Conservation (phyloP, 495 filamentous ascomycete genomes). For the Friedmanniomyces simplex region DNA sequence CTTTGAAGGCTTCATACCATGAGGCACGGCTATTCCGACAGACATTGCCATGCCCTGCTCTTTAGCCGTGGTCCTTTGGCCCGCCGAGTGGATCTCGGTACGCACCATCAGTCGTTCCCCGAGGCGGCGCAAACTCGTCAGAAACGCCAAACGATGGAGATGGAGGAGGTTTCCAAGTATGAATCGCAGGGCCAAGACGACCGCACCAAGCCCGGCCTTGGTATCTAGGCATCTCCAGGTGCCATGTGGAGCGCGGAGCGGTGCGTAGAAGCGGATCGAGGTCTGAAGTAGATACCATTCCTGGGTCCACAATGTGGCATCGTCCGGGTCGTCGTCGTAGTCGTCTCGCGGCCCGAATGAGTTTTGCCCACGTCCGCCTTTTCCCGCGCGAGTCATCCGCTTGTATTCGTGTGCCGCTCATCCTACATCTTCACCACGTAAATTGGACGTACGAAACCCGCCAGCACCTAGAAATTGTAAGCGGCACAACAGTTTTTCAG, state of each 20-base stretch:
- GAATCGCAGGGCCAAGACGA: neutral
- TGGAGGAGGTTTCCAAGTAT: neutral
- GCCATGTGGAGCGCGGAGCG: neutral
- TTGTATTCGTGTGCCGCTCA: too few species aligned
- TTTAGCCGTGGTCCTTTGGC: neutral
- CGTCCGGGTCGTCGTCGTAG: neutral
- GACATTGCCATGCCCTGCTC: neutral
- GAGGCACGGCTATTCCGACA: neutral
- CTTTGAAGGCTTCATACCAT: neutral
- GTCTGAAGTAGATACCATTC: neutral
- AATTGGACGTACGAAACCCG: too few species aligned
- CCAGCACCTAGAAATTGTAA: too few species aligned
- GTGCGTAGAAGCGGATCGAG: neutral
- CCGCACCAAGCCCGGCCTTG: neutral
- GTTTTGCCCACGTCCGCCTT: too few species aligned
- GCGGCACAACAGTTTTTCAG: too few species aligned
- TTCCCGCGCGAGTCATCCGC: too few species aligned
- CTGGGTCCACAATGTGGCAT: neutral
- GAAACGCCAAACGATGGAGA: neutral
- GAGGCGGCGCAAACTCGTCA: neutral
- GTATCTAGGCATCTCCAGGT: neutral
- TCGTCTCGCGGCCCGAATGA: too few species aligned
- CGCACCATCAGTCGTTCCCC: neutral
- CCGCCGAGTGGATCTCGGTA: neutral
- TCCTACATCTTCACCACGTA: too few species aligned